These are phyloP conservation scores for Erodium texanum DNA, from an alignment of 441 rosid genomes.

Conservation along the genomic window DNA sequence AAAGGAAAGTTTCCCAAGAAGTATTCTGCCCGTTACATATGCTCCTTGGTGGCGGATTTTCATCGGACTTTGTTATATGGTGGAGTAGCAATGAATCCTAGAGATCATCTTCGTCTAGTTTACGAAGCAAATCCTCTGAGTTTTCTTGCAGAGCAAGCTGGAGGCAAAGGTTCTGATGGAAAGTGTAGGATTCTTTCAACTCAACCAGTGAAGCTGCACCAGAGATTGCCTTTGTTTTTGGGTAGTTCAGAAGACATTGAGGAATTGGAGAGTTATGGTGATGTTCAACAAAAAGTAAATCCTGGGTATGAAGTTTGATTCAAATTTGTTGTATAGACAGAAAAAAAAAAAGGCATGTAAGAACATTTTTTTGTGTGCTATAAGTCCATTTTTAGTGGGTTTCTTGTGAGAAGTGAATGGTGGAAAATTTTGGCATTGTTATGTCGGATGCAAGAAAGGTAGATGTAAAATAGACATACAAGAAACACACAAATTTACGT, in stretches of 20 bases:
- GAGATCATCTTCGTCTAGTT: constrained; percentile 84
- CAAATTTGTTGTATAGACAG: not conserved
- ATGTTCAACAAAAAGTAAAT: constrained; percentile 82
- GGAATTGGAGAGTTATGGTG: constrained; percentile 71
- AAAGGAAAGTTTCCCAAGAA: constrained; percentile 82
- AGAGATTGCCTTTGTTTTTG: constrained; percentile 76
- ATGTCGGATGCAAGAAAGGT: too few relatives aligned
- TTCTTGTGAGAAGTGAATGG: not conserved
- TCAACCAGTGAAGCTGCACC: constrained; percentile 82
- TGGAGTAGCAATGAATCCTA: constrained; percentile 89
- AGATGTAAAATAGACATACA: too few relatives aligned
- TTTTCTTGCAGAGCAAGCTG: constrained; percentile 79
- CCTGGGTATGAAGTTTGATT: constrained; percentile 92
- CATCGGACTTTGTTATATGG: constrained; percentile 83
- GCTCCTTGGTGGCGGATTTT: constrained; percentile 88
- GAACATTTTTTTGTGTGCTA: not conserved
- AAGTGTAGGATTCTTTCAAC: constrained; percentile 59
- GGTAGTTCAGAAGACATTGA: constrained; percentile 71
- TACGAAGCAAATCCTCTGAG: constrained; percentile 91
- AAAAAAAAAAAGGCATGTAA: not conserved
- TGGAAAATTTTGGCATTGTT: too few relatives aligned
- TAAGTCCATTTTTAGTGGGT: not conserved
- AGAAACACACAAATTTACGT: too few relatives aligned
- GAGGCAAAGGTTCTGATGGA: constrained; percentile 85
- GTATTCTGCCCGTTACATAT: constrained; percentile 85